Evolutionary conservation across 192 early-diverging fungal species (phyloP).

Genomic region (Phycomyces nitens): DNA sequence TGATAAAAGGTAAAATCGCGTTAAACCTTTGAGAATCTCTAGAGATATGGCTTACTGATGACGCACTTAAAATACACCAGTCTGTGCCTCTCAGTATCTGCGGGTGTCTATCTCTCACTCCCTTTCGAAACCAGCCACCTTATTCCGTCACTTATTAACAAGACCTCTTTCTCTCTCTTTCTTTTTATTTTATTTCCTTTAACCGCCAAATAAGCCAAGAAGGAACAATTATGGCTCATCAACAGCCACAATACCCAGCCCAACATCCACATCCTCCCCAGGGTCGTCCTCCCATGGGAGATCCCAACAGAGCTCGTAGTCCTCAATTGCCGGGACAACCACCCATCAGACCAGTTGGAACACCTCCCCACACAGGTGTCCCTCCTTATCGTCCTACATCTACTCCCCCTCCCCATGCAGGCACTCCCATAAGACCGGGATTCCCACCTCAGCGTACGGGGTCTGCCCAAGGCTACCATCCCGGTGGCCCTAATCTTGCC

Average conservation of each 20-base stretch:
- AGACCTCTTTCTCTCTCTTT: neutral
- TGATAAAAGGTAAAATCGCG: too few relatives aligned
- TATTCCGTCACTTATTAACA: neutral
- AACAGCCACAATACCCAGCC: neutral
- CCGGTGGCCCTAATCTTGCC: neutral
- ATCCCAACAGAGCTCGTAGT: constrained; percentile 12
- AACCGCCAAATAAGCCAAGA: too few relatives aligned
- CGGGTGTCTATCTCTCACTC: too few relatives aligned
- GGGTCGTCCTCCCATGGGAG: constrained; percentile 15
- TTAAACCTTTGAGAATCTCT: neutral
- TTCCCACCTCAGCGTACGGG: constrained; percentile 10
- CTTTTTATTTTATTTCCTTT: too few relatives aligned
- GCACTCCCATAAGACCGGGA: constrained; percentile 13
- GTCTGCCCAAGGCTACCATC: constrained; percentile 1
- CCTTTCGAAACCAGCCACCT: neutral
- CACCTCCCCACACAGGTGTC: neutral
- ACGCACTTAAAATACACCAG: neutral
- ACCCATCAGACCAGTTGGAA: neutral
- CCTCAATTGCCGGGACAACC: constrained; percentile 4
- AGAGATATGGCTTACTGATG: neutral
- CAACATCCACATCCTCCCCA: constrained; percentile 20
- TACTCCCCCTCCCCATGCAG: constrained; percentile 14
- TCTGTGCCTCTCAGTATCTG: neutral
- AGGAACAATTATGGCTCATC: neutral
- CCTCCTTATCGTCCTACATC: constrained; percentile 13